A percentile compares a stretch with the other conserved stretches of the same genome.
Conservation (phyloP, 2,329 filamentous ascomycete species). For the Didymella pinodella region DNA sequence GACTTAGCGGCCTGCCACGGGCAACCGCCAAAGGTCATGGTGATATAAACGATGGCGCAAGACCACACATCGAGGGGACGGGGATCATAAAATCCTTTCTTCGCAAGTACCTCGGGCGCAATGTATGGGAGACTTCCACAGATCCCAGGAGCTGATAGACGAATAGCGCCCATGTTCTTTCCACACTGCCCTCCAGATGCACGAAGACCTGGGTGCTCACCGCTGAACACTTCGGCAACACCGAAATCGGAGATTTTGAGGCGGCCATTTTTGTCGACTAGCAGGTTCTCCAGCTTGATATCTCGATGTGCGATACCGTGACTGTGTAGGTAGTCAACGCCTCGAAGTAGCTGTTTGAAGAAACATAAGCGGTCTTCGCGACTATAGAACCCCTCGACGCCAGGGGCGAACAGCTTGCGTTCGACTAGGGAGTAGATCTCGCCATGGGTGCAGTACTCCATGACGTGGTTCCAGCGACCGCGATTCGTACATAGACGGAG, state of each 20-base stretch:
- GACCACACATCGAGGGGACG: slow-evolving; percentile 87
- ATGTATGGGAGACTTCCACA: slow-evolving; percentile 89
- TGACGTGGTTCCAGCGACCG: slow-evolving; percentile 86
- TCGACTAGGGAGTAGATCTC: slow-evolving; percentile 80
- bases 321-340: slow-evolving; percentile 80
- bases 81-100: slow-evolving; percentile 73
- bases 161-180: slow-evolving; percentile 73
- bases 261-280: slow-evolving; percentile 79
- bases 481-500: slow-evolving; percentile 76
- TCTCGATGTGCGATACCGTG: slow-evolving; percentile 90
- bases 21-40: slow-evolving; percentile 74
- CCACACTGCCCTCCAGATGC: slow-evolving; percentile 77
- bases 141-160: slow-evolving; percentile 78
- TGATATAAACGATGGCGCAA: slow-evolving; percentile 82
- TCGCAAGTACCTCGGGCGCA: slow-evolving; percentile 81
- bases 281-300: slow-evolving; percentile 87
- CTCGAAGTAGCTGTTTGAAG: slow-evolving; percentile 88
- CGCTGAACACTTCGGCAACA: slow-evolving; percentile 84
- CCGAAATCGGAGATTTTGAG: slow-evolving; percentile 94
- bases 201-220: slow-evolving; percentile 79
- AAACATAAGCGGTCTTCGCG: slow-evolving; percentile 77
- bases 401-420: slow-evolving; percentile 61
- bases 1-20: slow-evolving; percentile 76
- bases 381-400: slow-evolving; percentile 63
- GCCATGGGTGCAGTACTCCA: slow-evolving; percentile 88